Evolutionary conservation across 2,329 filamentous ascomycete species (phyloP).

Genomic region (Venturia nashicola): DNA sequence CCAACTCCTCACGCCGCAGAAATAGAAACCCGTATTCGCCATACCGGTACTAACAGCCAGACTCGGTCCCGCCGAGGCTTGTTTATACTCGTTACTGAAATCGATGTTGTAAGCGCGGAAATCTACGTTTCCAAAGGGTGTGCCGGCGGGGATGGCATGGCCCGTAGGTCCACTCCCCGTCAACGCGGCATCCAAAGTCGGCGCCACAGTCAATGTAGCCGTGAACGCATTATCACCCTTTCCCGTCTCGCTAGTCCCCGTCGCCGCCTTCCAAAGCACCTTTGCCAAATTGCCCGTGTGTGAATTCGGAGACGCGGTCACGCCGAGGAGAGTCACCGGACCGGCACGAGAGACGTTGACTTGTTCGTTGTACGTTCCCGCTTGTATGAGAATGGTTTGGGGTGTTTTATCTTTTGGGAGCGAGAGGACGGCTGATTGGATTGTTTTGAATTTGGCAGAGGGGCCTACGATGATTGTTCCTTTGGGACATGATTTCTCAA

Average conservation of each 20-base stretch:
- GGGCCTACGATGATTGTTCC: constrained; percentile 20
- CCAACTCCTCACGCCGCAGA: constrained; percentile 53
- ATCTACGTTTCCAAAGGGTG: constrained; percentile 50
- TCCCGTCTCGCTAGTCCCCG: constrained; percentile 28
- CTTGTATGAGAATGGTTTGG: constrained; percentile 45
- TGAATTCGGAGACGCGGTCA: constrained; percentile 36
- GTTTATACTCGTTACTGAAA: constrained; percentile 47
- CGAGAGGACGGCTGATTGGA: constrained; percentile 37
- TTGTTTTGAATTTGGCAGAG: constrained; percentile 12
- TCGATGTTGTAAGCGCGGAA: constrained; percentile 58
- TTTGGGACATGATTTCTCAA: constrained; percentile 19
- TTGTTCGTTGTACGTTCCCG: constrained; percentile 51
- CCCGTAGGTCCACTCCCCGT: constrained; percentile 52
- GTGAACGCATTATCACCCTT: constrained; percentile 51
- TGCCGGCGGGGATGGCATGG: constrained; percentile 45
- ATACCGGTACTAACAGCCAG: constrained; percentile 49
- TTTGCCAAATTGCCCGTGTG: constrained; percentile 40
- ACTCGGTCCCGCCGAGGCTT: constrained; percentile 41
- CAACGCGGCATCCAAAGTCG: constrained; percentile 48
- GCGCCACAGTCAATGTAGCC: constrained; percentile 48
- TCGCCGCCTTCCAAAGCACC: constrained; percentile 46
- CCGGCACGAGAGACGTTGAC: constrained; percentile 52
- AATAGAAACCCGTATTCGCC: constrained; percentile 56
- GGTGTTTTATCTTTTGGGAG: constrained; percentile 33
- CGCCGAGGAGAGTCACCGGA: constrained; percentile 50